phyloP scores from a whole-genome alignment of 805 yeast genomes.

The Grigorovia humatica region DNA sequence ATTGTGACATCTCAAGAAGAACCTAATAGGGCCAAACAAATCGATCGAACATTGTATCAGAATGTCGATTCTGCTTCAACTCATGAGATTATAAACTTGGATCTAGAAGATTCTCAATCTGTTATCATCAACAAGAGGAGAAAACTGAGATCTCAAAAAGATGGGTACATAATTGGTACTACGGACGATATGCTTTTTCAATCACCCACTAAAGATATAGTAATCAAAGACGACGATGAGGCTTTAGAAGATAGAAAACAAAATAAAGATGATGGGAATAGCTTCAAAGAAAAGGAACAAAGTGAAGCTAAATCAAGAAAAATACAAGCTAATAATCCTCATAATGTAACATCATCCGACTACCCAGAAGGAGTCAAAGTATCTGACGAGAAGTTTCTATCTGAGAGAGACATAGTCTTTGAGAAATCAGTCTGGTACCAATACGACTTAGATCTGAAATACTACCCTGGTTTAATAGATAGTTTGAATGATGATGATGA shows the following conservation, averaged over 20 bases:
- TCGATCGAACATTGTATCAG: background rate
- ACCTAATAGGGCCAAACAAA: no score
- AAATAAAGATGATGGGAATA: background rate
- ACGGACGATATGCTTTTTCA: constrained; percentile 4
- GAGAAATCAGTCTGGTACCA: constrained; percentile 44
- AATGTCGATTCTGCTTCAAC: background rate
- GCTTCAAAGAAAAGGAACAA: background rate
- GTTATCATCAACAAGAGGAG: constrained; percentile 8
- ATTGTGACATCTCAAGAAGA: background rate
- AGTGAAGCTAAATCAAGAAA: background rate
- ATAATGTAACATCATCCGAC: background rate
- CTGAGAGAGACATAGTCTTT: constrained; percentile 23
- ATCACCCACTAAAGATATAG: constrained; percentile 4
- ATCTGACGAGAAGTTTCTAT: constrained; percentile 11
- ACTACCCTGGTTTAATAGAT: constrained; percentile 40
- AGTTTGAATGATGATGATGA: constrained; percentile 2
- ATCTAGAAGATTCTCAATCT: constrained; percentile 12
- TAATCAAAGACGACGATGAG: background rate
- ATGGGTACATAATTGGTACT: constrained; percentile 4
- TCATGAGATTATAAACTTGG: background rate
- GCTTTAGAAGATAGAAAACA: background rate
- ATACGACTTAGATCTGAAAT: constrained; percentile 33
- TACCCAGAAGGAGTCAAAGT: constrained; percentile 2
- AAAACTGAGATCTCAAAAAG: constrained; percentile 4
- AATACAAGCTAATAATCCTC: background rate